Conservation (phyloP, 768 basidiomycete species). For the Russula dissimulans region DNA sequence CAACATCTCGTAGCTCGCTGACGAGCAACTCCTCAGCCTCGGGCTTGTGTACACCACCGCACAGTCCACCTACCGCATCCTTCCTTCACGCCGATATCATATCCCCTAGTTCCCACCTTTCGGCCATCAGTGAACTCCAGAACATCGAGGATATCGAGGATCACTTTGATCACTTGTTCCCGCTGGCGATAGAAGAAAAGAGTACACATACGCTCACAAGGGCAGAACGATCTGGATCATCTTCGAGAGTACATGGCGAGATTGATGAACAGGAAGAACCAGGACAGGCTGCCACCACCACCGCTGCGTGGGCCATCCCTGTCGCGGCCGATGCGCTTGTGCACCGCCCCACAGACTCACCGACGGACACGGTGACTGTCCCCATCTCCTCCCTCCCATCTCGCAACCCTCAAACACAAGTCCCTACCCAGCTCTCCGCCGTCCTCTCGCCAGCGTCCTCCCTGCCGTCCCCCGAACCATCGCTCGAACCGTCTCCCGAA, state of each 20-base stretch:
- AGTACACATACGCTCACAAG: not conserved
- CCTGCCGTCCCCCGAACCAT: not conserved
- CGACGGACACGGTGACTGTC: not conserved
- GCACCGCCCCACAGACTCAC: not conserved
- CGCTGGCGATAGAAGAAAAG: not conserved
- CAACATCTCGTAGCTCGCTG: conserved; percentile 26
- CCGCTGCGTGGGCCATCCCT: not conserved
- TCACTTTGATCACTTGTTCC: not conserved
- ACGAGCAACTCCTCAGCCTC: conserved; percentile 12
- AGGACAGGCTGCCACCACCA: not conserved
- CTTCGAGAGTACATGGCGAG: not conserved
- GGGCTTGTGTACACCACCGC: conserved; percentile 19
- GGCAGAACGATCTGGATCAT: not conserved
- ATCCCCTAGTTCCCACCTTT: not conserved
- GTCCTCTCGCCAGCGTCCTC: too few relatives aligned
- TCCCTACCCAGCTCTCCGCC: not conserved
- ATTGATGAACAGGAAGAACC: not conserved
- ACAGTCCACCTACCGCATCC: conserved; percentile 5
- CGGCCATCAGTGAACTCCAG: conserved; percentile 12
- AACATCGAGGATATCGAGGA: not conserved
- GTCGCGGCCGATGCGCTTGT: not conserved
- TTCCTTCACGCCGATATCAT: not conserved
- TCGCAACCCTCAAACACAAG: not conserved
- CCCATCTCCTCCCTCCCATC: not conserved
- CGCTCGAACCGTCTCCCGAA: not conserved